phyloP scores from a whole-genome alignment of 495 filamentous ascomycete genomes.

The Coniosporium apollinis region DNA sequence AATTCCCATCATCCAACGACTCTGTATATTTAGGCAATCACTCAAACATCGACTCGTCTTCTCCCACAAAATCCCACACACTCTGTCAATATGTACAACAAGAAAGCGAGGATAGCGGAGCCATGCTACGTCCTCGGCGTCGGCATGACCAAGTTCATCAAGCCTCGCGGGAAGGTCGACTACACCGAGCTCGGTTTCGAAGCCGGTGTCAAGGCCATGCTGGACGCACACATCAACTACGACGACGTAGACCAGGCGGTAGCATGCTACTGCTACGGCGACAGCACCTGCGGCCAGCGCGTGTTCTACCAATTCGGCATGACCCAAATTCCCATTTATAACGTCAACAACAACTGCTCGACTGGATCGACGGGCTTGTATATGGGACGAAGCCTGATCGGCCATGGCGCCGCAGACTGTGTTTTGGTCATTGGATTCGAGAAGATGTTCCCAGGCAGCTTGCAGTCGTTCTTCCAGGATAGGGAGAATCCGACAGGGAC shows the following conservation, averaged over 20 bases:
- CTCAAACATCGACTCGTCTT: too few species aligned
- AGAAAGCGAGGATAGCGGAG: too few species aligned
- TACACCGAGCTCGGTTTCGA: conserved; percentile 87
- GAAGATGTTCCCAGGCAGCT: conserved; percentile 88
- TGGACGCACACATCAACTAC: conserved; percentile 90
- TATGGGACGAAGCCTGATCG: conserved; percentile 68
- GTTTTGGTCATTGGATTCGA: conserved; percentile 89
- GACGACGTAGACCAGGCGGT: conserved; percentile 91
- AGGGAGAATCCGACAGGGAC: conserved; percentile 59
- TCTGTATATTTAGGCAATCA: too few species aligned
- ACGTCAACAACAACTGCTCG: conserved; percentile 97
- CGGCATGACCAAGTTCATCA: conserved; percentile 98
- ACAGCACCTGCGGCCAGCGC: conserved; percentile 86
- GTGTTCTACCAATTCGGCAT: conserved; percentile 99
- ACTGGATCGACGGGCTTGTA: conserved; percentile 79
- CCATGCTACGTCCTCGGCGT: too few species aligned
- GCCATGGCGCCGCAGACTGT: conserved; percentile 65
- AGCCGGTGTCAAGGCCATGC: conserved; percentile 86
- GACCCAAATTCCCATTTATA: conserved; percentile 88
- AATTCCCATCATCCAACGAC: too few species aligned
- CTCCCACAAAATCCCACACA: too few species aligned
- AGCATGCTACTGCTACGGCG: conserved; percentile 96
- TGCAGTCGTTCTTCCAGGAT: conserved; percentile 68
- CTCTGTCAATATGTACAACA: too few species aligned
- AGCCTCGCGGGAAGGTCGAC: conserved; percentile 82